Evolutionary conservation across 257 asterid genomes (phyloP), one percentile per base, ranked within the genome.

Genomic region (Nicotiana noctiflora): DNA sequence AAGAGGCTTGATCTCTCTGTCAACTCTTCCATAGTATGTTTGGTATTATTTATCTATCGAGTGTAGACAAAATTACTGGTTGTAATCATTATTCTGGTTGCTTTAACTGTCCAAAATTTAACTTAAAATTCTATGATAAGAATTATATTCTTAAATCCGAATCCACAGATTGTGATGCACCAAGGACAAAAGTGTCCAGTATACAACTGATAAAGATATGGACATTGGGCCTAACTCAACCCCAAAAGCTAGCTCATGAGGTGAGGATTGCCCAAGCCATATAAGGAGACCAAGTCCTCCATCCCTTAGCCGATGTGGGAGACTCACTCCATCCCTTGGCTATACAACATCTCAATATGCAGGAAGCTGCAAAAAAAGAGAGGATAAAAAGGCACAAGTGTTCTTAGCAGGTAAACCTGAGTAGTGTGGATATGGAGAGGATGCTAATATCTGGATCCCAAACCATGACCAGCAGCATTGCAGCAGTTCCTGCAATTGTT

Each of bases 401-500:
- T n/a, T 64, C 77, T 64, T 57, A 59, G 61, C 15, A 74, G 15
- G 25, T 74, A 4, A 60, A 96, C 98, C 98, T 92, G 88, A 96
- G 97, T 63, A 94, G 84, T 83, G 89, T 86, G 52, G 94, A 84
- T 75, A 88, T 91, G 66, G 99, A 90, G 49, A 95, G 89, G 84
- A 94, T 79, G 84, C 81, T 85, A 85, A 92, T 84, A 78, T 91
- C 89, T 84, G 94, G 94, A 79, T 93, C 85, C 99, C 98, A 96
- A 80, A 94, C 96, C 90, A 92, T 86, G 88, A 91, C 89, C 79
- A 96, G 95, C 84, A 96, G 88, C 94, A 96, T 92, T 13, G 91
- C 90, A 88, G 98, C 97, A 82, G 98, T 96, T 88, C 99, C 98
- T 94, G 91, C 46, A 86, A 86, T 80, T 81, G 49, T 40, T 40